phyloP scores from a whole-genome alignment of 1,139 yeast genomes.

The Debaryomyces coudertii region DNA sequence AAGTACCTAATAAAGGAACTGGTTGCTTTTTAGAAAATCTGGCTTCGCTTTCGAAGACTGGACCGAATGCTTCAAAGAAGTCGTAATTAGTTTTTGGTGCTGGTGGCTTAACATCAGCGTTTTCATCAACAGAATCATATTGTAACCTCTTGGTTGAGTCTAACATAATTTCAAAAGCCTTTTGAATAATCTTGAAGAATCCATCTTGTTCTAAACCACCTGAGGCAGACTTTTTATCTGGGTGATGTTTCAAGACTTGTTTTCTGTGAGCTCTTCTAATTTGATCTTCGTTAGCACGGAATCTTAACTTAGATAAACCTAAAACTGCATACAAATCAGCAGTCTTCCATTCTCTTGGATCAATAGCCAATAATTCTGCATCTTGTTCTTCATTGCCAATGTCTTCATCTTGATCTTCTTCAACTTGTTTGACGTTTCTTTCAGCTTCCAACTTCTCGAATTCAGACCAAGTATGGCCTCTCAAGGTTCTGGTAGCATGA shows the following conservation, averaged over 20 bases:
- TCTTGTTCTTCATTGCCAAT: slow-evolving; percentile 78
- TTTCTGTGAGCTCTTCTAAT: slow-evolving; percentile 96
- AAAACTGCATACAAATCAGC: slow-evolving; percentile 96
- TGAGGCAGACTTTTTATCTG: slow-evolving; percentile 89
- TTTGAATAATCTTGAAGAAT: slow-evolving; percentile 97
- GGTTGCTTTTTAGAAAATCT: slow-evolving; percentile 92
- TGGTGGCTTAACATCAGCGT: slow-evolving; percentile 85
- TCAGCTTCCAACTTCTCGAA: slow-evolving; percentile 93
- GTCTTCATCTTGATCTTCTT: slow-evolving; percentile 70
- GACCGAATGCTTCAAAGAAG: slow-evolving; percentile 90
- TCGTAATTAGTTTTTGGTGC: slow-evolving; percentile 63
- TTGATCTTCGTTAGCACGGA: slow-evolving; percentile 89
- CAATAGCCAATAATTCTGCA: slow-evolving; percentile 80
- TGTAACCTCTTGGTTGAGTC: slow-evolving; percentile 88
- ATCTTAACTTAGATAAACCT: slow-evolving; percentile 90
- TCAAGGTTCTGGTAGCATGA: slow-evolving; percentile 92
- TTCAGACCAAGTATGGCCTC: slow-evolving; percentile 99
- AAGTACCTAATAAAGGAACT: slow-evolving; percentile 78
- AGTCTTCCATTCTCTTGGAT: slow-evolving; percentile 97
- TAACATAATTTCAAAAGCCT: slow-evolving; percentile 88
- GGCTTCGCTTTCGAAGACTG: slow-evolving; percentile 86
- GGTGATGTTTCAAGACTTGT: slow-evolving; percentile 96
- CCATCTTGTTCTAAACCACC: slow-evolving; percentile 93
- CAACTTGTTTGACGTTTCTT: slow-evolving; percentile 76
- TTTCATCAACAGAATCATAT: slow-evolving; percentile 92